Percentiles rank a stretch among this genome's conserved stretches.
Evolutionary conservation across 768 basidiomycete genomes (phyloP).

Genomic region (Rhizopogon salebrosus): DNA sequence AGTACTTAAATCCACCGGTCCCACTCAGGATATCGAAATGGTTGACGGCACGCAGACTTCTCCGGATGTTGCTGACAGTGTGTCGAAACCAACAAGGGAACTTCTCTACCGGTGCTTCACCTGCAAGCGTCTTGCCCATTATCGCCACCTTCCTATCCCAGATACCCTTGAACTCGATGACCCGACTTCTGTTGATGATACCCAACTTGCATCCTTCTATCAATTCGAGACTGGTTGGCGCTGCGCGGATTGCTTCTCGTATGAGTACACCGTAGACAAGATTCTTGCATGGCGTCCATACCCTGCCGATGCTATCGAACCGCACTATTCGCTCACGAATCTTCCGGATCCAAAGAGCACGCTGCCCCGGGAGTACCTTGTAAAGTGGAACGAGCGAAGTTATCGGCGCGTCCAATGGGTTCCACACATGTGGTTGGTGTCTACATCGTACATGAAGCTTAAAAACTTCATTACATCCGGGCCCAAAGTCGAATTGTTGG

Average conservation of each 20-base stretch:
- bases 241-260: constrained; percentile 78
- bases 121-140: constrained; percentile 83
- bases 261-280: constrained; percentile 65
- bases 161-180: constrained; percentile 29
- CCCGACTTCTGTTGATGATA: constrained; percentile 16
- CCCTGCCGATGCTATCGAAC: constrained; percentile 59
- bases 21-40: constrained; percentile 31
- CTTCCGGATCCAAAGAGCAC: constrained; percentile 47
- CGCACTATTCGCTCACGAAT: constrained; percentile 32
- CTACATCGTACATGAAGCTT: constrained; percentile 59
- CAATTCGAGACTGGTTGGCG: constrained; percentile 53
- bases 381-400: constrained; percentile 82
- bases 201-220: constrained; percentile 57
- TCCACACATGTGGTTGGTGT: constrained; percentile 84
- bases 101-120: constrained; percentile 78
- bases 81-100: constrained; percentile 26
- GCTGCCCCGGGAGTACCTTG: constrained; percentile 87
- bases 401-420: constrained; percentile 86
- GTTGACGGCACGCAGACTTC: constrained; percentile 16
- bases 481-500: constrained; percentile 60
- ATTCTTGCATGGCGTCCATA: constrained; percentile 91
- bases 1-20: background rate
- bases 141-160: constrained; percentile 60
- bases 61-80: constrained; percentile 11
- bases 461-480: constrained; percentile 74